Evolutionary conservation across 2,329 filamentous ascomycete genomes (phyloP).

Genomic region (Emergomyces pasteurianus): DNA sequence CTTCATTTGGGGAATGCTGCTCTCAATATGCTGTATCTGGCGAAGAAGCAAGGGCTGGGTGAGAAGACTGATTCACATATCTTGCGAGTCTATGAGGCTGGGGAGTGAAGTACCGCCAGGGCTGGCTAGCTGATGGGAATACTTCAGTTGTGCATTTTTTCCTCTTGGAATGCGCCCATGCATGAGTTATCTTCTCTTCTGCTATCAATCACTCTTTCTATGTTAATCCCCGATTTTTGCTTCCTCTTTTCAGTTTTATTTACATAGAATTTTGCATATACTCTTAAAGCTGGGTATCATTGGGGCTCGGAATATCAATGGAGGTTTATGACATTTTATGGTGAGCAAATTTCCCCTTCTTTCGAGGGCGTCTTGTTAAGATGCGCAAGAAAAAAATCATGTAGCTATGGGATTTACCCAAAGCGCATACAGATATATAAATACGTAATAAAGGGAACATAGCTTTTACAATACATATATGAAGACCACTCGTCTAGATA

Average conservation of each 20-base stretch:
- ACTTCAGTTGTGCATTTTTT: neutral
- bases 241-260: neutral
- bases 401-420: no score
- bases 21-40: conserved; percentile 23
- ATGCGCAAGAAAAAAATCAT: neutral
- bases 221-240: neutral
- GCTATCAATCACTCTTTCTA: neutral
- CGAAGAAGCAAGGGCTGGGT: conserved; percentile 22
- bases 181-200: neutral
- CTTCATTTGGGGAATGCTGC: conserved; percentile 28
- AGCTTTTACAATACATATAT: no score
- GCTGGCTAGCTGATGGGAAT: neutral
- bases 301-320: neutral
- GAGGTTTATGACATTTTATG: neutral
- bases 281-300: neutral
- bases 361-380: neutral
- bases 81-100: conserved; percentile 20
- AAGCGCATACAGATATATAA: no score
- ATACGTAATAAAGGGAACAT: no score
- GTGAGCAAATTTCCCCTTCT: neutral
- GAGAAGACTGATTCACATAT: conserved; percentile 21
- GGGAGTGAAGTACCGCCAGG: neutral
- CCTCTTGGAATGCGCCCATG: neutral
- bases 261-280: neutral
- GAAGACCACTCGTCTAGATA: no score